Evolutionary conservation across 176 grass and related monocot species (phyloP), one percentile per base, ranked within the genome.

Genomic region (Raddia distichophylla): DNA sequence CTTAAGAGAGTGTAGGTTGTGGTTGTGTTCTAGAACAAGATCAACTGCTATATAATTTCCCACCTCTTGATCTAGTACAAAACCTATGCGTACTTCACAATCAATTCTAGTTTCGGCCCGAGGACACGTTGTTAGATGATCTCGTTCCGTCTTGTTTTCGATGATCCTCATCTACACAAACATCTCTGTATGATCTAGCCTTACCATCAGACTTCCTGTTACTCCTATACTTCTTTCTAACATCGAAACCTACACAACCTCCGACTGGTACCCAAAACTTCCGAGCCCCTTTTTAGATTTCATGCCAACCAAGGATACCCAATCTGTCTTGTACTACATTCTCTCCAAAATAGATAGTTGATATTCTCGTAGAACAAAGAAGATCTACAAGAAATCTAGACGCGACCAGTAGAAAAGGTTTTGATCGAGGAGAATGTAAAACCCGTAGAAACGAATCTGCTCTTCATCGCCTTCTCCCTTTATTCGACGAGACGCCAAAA

Each of bases 231-330:
- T 5, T 40, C 37, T 40, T 40, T 40, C 37, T 86, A 40, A 40
- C 37, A 40, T 40, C 37, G 37, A 40, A 40, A 40, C 1, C 37
- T 5, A 40, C 4, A 1, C 75, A 73, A 10, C 76, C 53, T 66
- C 84, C 75, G 22, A 80, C 79, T 49, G 80, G 42, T 44, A 69
- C 73, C 66, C 84, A 80, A 52, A 74, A 86, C 35, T 73, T 86
- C 84, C 75, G 64, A 16, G 76, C 37, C 37, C 2, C 37, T 40
- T 40, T 5, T 40, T 2, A 16, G 80, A 86, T 13, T 49, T 78
- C 76, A 80, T 73, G 8, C 84, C 84, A 37, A 86, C 16, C 3
- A 51, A 56, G 9, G 76, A 76, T 54, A 86, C 65, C 84, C 84
- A 80, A 61, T 64, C 42, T 10, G 53, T n/a, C n/a, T n/a, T n/a